Conservation (phyloP, 2,329 filamentous ascomycete species). For the Aspergillus viridinutans region DNA sequence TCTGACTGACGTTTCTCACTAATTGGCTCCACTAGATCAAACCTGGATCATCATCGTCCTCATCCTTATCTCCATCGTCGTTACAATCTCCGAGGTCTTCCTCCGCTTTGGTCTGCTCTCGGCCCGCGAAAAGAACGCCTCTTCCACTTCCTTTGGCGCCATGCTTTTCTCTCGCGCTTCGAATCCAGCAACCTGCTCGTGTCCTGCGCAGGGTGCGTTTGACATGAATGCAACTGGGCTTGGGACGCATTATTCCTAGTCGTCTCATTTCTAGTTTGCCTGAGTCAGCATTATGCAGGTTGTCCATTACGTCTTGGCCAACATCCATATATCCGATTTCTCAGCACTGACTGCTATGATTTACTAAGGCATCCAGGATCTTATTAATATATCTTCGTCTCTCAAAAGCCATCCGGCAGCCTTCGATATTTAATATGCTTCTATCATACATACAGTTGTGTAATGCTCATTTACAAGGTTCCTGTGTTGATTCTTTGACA, state of each 20-base stretch:
- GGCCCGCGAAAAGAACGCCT: constrained; percentile 20
- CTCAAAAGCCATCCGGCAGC: not conserved
- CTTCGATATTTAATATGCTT: not conserved
- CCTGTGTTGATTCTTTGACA: not conserved
- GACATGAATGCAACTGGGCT: not conserved
- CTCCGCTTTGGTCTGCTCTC: constrained; percentile 74
- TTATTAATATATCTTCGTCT: not conserved
- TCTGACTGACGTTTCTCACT: not conserved
- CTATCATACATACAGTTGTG: not conserved
- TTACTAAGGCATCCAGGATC: not conserved
- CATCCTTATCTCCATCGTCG: constrained; percentile 83
- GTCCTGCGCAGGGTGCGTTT: constrained; percentile 1
- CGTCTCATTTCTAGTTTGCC: not conserved
- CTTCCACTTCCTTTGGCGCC: constrained; percentile 13
- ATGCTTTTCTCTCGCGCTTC: constrained; percentile 13
- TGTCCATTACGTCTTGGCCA: not conserved
- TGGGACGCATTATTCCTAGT: not conserved
- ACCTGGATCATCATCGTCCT: constrained; percentile 98
- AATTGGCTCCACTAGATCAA: constrained; percentile 50
- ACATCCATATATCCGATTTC: not conserved
- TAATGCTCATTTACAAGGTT: not conserved
- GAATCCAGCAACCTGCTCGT: constrained; percentile 5
- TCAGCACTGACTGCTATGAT: not conserved
- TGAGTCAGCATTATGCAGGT: not conserved
- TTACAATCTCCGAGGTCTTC: constrained; percentile 85